Percentiles rank a stretch among this genome's conserved stretches.
Conservation (phyloP, 805 yeast species). For the Yarrowia sp. region DNA sequence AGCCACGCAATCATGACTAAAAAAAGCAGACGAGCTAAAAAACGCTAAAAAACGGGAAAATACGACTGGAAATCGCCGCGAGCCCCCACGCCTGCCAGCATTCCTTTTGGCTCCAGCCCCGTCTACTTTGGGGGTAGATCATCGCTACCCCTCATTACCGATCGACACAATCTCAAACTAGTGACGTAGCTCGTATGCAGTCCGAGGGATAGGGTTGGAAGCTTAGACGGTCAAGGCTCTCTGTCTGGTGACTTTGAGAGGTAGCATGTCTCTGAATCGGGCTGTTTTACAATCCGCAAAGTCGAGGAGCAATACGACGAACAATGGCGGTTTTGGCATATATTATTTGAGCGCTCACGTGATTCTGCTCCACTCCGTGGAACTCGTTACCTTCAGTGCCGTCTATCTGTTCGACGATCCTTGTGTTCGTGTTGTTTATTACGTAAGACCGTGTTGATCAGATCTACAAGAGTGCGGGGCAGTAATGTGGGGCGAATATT, state of each 20-base stretch:
- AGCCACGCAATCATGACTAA: background rate
- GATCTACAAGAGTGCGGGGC: background rate
- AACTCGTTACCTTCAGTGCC: no score
- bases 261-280: no score
- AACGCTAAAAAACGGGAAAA: no score
- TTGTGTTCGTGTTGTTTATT: background rate
- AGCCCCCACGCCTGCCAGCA: background rate
- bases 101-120: background rate
- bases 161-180: slow-evolving; percentile 6
- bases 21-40: background rate
- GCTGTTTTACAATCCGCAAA: background rate
- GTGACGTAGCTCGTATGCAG: slow-evolving; percentile 21
- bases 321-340: no score
- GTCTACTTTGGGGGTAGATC: background rate
- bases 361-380: no score
- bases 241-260: no score
- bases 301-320: no score
- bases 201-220: no score
- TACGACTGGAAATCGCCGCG: no score
- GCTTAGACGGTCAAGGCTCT: no score
- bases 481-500: background rate
- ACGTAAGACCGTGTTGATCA: background rate
- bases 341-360: no score
- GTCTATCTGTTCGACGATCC: no score
- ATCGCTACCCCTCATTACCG: slow-evolving; percentile 1